A percentile compares a stretch with the other conserved stretches of the same genome.
phyloP scores from a whole-genome alignment of 108 stramenopile species.

The Cyclostephanos tholiformis region DNA sequence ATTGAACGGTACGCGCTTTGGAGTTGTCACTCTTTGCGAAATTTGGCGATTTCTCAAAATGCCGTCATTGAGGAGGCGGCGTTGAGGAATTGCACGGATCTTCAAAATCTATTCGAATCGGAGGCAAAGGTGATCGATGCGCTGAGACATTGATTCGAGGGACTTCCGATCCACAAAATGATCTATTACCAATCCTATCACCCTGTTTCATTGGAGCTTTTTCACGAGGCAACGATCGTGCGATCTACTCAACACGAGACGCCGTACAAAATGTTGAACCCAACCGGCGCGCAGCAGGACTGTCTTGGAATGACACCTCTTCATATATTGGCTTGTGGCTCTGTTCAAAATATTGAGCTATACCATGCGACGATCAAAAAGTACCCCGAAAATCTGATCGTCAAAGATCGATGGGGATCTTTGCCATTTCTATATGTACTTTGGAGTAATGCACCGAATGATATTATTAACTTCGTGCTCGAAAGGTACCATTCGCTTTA shows the following conservation, averaged over 20 bases:
- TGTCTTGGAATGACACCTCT: neutral
- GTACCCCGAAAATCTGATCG: neutral
- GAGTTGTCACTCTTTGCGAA: too few species aligned
- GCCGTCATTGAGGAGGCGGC: too few species aligned
- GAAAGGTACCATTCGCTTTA: neutral
- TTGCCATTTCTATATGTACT: neutral
- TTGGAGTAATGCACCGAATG: neutral
- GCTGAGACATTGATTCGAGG: neutral
- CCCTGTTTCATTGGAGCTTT: too few species aligned
- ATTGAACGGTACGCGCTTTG: too few species aligned
- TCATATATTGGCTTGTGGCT: too few species aligned
- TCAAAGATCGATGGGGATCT: neutral
- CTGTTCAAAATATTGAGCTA: neutral
- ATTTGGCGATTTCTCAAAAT: too few species aligned
- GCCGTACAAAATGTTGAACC: too few species aligned
- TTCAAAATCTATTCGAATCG: neutral
- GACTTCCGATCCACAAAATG: neutral
- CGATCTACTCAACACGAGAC: too few species aligned
- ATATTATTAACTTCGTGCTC: neutral
- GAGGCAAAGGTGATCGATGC: neutral
- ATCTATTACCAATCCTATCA: slow-evolving; percentile 8
- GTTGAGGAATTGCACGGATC: too few species aligned
- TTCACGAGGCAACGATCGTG: too few species aligned
- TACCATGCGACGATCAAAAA: neutral
- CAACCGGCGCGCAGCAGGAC: too few species aligned